Conservation (phyloP, 1,284 basidiomycete genomes). For the Paramarasmius palmivorus region DNA sequence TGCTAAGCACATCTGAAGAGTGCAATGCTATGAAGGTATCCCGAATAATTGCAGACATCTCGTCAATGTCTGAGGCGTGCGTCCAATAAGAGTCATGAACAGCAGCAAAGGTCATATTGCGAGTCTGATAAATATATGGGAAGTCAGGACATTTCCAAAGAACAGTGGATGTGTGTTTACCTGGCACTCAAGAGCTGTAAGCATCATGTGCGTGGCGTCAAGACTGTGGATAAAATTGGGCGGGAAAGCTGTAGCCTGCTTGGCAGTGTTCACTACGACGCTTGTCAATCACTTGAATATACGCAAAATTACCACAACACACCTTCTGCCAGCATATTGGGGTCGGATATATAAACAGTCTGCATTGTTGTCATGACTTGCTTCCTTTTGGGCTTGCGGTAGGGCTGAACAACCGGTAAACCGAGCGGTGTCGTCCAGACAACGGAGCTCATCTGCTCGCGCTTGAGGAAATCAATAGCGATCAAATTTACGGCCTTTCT, state of each 20-base stretch:
- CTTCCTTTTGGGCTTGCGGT: slow-evolving; percentile 82
- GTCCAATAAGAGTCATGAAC: slow-evolving; percentile 99
- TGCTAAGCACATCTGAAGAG: slow-evolving; percentile 78
- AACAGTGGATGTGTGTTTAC: slow-evolving; percentile 41
- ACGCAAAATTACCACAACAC: slow-evolving; percentile 9
- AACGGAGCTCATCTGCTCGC: slow-evolving; percentile 95
- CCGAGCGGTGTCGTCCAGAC: slow-evolving; percentile 97
- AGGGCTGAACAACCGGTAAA: slow-evolving; percentile 95
- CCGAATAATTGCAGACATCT: slow-evolving; percentile 89
- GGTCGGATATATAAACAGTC: slow-evolving; percentile 93
- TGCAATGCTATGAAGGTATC: slow-evolving; percentile 95
- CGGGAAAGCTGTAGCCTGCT: slow-evolving; percentile 96
- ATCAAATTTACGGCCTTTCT: slow-evolving; percentile 10
- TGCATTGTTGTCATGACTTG: slow-evolving; percentile 88
- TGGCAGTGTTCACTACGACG: slow-evolving; percentile 71
- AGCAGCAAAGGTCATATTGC: slow-evolving; percentile 84
- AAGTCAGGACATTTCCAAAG: not conserved
- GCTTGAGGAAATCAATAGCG: slow-evolving; percentile 50
- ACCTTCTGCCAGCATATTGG: slow-evolving; percentile 75
- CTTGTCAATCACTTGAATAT: not conserved
- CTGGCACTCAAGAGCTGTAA: slow-evolving; percentile 91
- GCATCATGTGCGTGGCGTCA: slow-evolving; percentile 98
- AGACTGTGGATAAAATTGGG: slow-evolving; percentile 98
- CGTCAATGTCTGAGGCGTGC: slow-evolving; percentile 86
- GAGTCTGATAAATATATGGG: slow-evolving; percentile 43